Base-by-base conservation (phyloP, 139 green algal genomes). In the Zygnema cylindricum region DNA sequence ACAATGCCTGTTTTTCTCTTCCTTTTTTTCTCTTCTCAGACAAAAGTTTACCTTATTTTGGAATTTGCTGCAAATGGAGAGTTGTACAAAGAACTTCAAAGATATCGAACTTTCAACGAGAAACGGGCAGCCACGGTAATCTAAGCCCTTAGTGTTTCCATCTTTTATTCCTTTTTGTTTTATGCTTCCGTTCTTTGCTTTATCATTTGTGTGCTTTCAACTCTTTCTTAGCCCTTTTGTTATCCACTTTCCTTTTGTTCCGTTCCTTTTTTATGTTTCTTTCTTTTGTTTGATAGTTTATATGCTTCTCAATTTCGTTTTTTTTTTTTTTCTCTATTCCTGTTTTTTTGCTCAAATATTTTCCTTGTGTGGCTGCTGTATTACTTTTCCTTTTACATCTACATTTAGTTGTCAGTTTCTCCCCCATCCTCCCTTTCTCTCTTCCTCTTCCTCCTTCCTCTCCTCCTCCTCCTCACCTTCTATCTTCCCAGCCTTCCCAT, bases 41-140 rank as follows among this genome's bases (percentile, higher is more conserved):
- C 90, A 30, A 94, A 96, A 33, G 95, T 99, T n/a, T 99, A 98
- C 91, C 95, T 99, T n/a, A 98, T 99, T 85, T 93, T 99, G 79
- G 97, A 99, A 94, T 99, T 97, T 86, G 97, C 97, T 23, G 92
- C 91, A n/a, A 33, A 75, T 54, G 94, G 97, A 0, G 97, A 99
- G 94, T 95, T 99, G 84, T 99, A 98, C 94, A 97, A 98, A 88
- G 94, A 99, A 93, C 94, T 99, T 82, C 95, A 98, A 88, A 89
- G 91, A 36, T 76, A 63, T n/a, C 88, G 93, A 33, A 83, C 86
- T 81, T 99, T 99, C 92, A 90, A 93, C 55, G 97, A 99, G 93
- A 55, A 84, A 79, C 92, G 89, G 0, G 94, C 97, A 21, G 97
- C 97, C 32, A 98, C 92, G 42, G 85, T 90, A 57, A 25, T 49